Conservation (phyloP, 2,329 filamentous ascomycete genomes). For the Aspergillaceae sp. region DNA sequence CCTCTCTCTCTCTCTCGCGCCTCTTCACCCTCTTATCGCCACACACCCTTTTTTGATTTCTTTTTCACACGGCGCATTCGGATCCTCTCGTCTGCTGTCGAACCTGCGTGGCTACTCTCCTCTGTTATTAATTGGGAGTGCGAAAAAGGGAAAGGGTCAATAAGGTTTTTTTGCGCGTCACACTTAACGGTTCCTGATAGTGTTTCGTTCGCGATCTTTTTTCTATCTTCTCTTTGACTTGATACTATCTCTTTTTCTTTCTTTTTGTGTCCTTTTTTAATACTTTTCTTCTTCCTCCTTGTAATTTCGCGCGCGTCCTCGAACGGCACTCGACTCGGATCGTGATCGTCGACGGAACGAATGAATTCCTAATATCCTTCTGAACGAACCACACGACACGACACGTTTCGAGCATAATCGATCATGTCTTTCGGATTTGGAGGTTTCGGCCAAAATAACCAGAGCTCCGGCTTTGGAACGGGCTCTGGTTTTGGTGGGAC, state of each 20-base stretch:
- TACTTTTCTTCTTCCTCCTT: background rate
- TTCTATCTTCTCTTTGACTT: background rate
- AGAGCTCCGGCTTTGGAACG: conserved; percentile 34
- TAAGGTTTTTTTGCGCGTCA: no score
- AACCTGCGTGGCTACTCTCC: no score
- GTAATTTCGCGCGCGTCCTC: background rate
- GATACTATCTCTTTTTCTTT: background rate
- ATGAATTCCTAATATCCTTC: conserved; percentile 20
- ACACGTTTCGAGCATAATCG: conserved; percentile 5
- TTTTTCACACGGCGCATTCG: no score
- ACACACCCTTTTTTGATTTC: no score
- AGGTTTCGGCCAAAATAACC: conserved; percentile 54
- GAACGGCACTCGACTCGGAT: no score
- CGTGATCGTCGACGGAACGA: conserved; percentile 7
- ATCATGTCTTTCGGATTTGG: conserved; percentile 40
- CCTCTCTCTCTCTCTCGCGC: no score
- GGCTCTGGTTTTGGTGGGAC: conserved; percentile 28
- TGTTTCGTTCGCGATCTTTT: background rate
- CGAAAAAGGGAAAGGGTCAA: no score
- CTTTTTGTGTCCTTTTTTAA: background rate
- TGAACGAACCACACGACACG: conserved; percentile 10
- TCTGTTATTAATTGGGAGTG: no score
- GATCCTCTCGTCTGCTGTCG: no score
- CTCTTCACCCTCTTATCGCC: no score
- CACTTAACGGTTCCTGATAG: no score